Evolutionary conservation across 2,329 filamentous ascomycete genomes (phyloP), one percentile per base, ranked within the genome.

Genomic region (Rugonectria rugulosa): DNA sequence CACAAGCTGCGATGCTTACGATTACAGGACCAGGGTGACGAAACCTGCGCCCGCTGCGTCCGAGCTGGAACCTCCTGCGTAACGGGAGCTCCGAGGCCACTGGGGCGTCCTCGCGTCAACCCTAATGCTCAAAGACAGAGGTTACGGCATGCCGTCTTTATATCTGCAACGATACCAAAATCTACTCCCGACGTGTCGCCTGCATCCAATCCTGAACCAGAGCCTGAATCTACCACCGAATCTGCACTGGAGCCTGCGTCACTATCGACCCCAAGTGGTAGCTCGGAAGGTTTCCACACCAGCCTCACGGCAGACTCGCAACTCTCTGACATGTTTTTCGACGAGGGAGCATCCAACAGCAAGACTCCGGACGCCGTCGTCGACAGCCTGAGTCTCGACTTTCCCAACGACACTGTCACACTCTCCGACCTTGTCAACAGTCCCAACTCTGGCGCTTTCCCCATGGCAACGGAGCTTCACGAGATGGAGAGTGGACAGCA

Each of bases 1-100:
- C 54, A 57, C 36, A 57, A 57, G 31, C 54, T 53, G 14, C 34
- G 42, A 34, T 57, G 54, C 47, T 29, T 36, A 17, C 48, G 53
- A 41, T 38, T 41, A 3, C 40, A 56, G 21, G 42, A 34, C 32
- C 26, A 43, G 47, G 19, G 43, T 32, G 53, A 51, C 36, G 41
- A 36, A 26, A 26, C 54, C 41, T 57, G 54, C 34, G 32, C 42
- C 19, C 54, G 54, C 23, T 57, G 54, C 36, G 36, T 27, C 23
- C 48, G 48, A 20, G 54, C 54, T 40, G 36, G 41, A 15, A 27
- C 49, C 17, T 27, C 48, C 20, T 57, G 54, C 49, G 43, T 53
- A 17, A 57, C 54, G 27, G 54, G 54, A 29, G 48, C 31, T 43
- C 48, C 48, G 21, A 47, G 42, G 43, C 54, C 48, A 27, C 41